A percentile compares a stretch with the other conserved stretches of the same genome.
Conservation (phyloP, 2,329 filamentous ascomycete genomes). For the Aspergillus puulaauensis region DNA sequence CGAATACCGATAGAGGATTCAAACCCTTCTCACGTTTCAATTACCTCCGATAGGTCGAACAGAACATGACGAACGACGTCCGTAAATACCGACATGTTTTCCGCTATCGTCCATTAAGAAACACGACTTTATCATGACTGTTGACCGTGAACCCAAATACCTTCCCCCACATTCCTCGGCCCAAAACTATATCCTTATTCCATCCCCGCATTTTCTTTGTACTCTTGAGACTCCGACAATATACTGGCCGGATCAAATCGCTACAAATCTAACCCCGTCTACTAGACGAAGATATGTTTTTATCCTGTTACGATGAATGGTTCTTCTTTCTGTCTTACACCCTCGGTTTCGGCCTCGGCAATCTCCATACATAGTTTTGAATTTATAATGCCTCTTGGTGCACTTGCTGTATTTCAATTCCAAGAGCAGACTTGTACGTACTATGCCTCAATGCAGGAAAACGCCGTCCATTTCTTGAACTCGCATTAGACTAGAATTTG, state of each 20-base stretch:
- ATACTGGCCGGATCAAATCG: not conserved
- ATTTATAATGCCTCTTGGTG: conserved; percentile 12
- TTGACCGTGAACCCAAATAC: not conserved
- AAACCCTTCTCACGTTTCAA: not conserved
- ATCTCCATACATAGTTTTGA: conserved; percentile 12
- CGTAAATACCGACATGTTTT: not conserved
- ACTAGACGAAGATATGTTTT: conserved; percentile 25
- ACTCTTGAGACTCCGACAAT: not conserved
- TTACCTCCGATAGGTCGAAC: not conserved
- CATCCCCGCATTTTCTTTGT: not conserved
- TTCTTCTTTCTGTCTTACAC: conserved; percentile 16
- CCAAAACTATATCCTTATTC: not conserved
- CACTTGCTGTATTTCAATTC: not conserved
- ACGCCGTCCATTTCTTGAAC: not conserved
- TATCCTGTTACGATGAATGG: conserved; percentile 31
- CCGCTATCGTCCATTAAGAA: not conserved
- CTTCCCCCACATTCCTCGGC: not conserved
- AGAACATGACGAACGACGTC: conserved; percentile 1
- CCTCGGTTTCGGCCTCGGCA: not conserved
- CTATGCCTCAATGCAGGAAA: not conserved
- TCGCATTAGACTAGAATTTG: not conserved
- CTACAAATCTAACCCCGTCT: not conserved
- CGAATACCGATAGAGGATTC: conserved; percentile 30
- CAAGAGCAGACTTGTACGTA: not conserved
- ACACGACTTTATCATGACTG: not conserved